A percentile compares a stretch with the other conserved stretches of the same genome.
Conservation (phyloP, 768 basidiomycete species). For the Myochromella boudieri region DNA sequence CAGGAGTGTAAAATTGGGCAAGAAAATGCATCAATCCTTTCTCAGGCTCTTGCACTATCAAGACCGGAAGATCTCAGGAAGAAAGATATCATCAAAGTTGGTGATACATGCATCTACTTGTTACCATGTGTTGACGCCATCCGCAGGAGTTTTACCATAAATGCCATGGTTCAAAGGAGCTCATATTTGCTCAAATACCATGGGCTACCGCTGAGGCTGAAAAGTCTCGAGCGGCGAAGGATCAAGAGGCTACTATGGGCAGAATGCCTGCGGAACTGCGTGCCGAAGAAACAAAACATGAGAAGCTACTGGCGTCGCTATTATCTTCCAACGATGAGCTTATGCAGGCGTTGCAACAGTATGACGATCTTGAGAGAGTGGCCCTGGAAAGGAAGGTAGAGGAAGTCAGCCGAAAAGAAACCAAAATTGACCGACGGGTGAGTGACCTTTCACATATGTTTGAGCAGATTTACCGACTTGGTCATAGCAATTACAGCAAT, state of each 20-base stretch:
- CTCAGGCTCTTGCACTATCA: conserved; percentile 67
- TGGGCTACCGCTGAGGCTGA: conserved; percentile 89
- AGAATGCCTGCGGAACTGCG: conserved; percentile 29
- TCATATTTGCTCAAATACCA: conserved; percentile 83
- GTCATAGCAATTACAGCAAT: conserved; percentile 32
- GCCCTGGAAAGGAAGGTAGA: conserved; percentile 63
- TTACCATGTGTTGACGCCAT: conserved; percentile 5
- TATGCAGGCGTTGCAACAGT: conserved; percentile 63
- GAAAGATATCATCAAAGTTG: conserved; percentile 63
- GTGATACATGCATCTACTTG: neutral
- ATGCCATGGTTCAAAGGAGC: conserved; percentile 80
- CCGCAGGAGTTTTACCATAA: conserved; percentile 79
- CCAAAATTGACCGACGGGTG: conserved; percentile 66
- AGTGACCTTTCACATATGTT: conserved; percentile 20
- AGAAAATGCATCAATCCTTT: conserved; percentile 76
- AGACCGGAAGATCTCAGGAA: conserved; percentile 69
- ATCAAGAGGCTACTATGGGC: conserved; percentile 18
- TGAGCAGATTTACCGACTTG: neutral
- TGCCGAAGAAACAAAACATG: conserved; percentile 62
- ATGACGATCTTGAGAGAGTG: conserved; percentile 76
- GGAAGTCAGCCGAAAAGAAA: conserved; percentile 70
- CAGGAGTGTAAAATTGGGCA: conserved; percentile 84
- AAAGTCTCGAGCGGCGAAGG: conserved; percentile 49
- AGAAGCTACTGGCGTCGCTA: conserved; percentile 69
- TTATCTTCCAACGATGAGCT: conserved; percentile 75